A percentile compares a stretch with the other conserved stretches of the same genome.
These are phyloP conservation scores for Crithidia brevicula DNA, from an alignment of 208 protist species.

Conservation along the genomic window DNA sequence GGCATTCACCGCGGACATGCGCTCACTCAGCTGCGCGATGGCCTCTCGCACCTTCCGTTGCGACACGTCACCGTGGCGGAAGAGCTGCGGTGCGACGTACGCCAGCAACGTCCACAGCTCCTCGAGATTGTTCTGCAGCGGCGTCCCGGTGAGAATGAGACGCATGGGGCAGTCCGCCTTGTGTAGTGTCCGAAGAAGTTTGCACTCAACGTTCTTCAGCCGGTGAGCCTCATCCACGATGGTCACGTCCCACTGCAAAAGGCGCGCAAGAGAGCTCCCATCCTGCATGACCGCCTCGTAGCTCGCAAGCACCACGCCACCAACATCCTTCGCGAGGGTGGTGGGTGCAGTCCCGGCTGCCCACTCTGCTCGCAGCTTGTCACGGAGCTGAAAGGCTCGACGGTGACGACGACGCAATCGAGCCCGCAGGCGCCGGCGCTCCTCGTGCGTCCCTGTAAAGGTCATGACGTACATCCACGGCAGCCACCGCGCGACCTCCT, in stretches of 20 bases:
- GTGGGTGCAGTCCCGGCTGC: constrained; percentile 11
- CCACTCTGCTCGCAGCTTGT: constrained; percentile 62
- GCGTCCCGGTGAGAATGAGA: constrained; percentile 95
- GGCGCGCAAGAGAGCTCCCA: constrained; percentile 24
- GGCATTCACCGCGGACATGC: no score
- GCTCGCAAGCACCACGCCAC: constrained; percentile 92
- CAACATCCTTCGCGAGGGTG: constrained; percentile 20
- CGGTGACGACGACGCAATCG: constrained; percentile 50
- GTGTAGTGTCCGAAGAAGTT: constrained; percentile 79
- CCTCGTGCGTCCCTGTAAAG: constrained; percentile 55
- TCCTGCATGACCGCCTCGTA: constrained; percentile 92
- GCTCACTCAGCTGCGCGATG: not conserved
- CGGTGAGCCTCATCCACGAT: constrained; percentile 97
- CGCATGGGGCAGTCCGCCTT: constrained; percentile 94
- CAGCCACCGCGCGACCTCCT: constrained; percentile 93
- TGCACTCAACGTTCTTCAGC: constrained; percentile 93
- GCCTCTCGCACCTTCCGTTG: constrained; percentile 65
- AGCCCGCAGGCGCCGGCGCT: constrained; percentile 39
- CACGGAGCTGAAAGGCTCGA: constrained; percentile 30
- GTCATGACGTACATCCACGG: constrained; percentile 69
- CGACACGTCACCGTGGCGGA: constrained; percentile 49
- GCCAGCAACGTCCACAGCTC: constrained; percentile 99
- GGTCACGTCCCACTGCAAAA: constrained; percentile 50
- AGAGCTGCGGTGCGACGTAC: constrained; percentile 96
- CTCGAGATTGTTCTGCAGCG: constrained; percentile 97